phyloP scores from a whole-genome alignment of 2,329 filamentous ascomycete species.

The Venturia oleaginea region DNA sequence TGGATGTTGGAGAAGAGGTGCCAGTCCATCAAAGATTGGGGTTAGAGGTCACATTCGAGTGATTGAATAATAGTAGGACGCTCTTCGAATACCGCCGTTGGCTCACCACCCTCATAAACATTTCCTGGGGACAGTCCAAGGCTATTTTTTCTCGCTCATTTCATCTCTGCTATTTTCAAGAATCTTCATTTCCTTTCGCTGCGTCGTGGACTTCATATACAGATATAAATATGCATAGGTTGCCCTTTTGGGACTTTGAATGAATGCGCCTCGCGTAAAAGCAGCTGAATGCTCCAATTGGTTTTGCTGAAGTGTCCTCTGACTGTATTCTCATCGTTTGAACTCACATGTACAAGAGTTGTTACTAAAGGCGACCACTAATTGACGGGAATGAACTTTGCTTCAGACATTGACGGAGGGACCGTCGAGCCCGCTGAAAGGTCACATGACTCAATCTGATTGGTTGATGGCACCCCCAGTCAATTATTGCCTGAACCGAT shows the following conservation, averaged over 20 bases:
- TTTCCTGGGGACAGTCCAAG: not conserved
- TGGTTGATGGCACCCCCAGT: not conserved
- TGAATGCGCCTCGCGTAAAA: conserved; percentile 5
- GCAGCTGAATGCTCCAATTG: not conserved
- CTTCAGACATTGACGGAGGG: not conserved
- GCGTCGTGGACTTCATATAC: not conserved
- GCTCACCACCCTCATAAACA: not conserved
- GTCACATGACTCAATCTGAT: not conserved
- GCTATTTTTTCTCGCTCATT: not conserved
- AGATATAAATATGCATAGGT: not conserved
- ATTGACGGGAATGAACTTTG: not conserved
- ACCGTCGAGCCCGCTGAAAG: not conserved
- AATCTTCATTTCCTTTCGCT: not conserved
- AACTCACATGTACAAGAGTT: not conserved
- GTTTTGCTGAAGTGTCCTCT: not conserved
- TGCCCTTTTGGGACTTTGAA: not conserved
- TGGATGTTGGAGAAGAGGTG: not conserved
- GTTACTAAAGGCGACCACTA: not conserved
- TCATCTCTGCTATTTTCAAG: not conserved
- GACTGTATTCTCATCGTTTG: not conserved
- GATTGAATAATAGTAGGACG: not conserved
- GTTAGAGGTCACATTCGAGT: not conserved
- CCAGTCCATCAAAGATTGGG: conserved; percentile 1
- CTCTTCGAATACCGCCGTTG: not conserved
- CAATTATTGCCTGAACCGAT: not conserved